Conservation (phyloP, 2,329 filamentous ascomycete species). For the Xylariaceae sp. region DNA sequence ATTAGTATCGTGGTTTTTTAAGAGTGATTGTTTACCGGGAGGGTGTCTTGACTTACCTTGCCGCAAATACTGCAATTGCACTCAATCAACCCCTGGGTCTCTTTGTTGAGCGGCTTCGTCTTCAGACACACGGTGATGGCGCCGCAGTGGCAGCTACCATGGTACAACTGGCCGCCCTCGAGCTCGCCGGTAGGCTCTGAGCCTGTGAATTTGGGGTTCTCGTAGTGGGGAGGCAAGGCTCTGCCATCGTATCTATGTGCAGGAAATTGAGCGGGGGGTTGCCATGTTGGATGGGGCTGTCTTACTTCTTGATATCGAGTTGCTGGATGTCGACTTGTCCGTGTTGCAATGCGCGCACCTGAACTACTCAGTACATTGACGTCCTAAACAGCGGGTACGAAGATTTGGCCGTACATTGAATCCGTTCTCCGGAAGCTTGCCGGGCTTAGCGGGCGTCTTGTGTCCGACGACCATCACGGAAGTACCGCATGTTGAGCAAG, state of each 20-base stretch:
- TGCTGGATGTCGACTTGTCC: constrained; percentile 41
- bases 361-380: not conserved
- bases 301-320: constrained; percentile 36
- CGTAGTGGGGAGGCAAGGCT: constrained; percentile 31
- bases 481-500: constrained; percentile 48
- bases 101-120: constrained; percentile 39
- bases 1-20: not conserved
- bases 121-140: constrained; percentile 41
- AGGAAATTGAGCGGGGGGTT: not conserved
- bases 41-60: no score
- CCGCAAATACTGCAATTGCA: constrained; percentile 50
- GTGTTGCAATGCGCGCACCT: constrained; percentile 40
- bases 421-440: constrained; percentile 29
- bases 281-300: constrained; percentile 14
- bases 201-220: constrained; percentile 37
- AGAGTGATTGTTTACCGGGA: no score
- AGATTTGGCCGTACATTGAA: constrained; percentile 38
- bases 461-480: constrained; percentile 34
- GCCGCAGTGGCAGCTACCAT: constrained; percentile 51
- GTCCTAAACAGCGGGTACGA: not conserved
- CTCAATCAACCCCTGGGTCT: constrained; percentile 30
- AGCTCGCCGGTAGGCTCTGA: constrained; percentile 36
- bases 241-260: constrained; percentile 35
- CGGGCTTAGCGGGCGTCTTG: constrained; percentile 22
- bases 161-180: constrained; percentile 39